Conservation (phyloP, 805 yeast species). For the Saturnispora zaruensis region DNA sequence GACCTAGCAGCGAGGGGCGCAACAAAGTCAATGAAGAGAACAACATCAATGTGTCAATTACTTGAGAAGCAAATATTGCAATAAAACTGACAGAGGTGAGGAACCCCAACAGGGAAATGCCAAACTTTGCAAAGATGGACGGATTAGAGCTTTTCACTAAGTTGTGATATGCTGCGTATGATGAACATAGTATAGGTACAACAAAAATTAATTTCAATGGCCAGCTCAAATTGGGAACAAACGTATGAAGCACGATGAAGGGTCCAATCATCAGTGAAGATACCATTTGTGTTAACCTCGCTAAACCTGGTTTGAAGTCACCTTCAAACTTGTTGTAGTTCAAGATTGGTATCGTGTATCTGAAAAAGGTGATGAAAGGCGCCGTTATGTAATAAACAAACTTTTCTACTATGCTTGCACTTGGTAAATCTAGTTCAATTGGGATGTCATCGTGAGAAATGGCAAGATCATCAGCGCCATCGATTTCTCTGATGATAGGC, state of each 20-base stretch:
- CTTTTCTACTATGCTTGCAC: conserved; percentile 4
- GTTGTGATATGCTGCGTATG: conserved; percentile 17
- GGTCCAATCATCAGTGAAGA: conserved; percentile 18
- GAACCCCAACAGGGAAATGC: conserved; percentile 52
- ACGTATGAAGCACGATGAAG: conserved; percentile 17
- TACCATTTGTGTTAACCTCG: conserved; percentile 15
- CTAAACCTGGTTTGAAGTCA: conserved; percentile 17
- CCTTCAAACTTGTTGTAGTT: conserved; percentile 17
- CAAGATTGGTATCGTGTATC: conserved; percentile 21
- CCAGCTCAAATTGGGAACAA: conserved; percentile 12
- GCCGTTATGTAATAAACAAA: conserved; percentile 11
- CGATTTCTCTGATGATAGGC: conserved; percentile 12
- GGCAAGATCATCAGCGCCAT: conserved; percentile 1
- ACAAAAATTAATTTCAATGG: background rate
- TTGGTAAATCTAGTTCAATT: conserved; percentile 6
- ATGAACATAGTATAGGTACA: conserved; percentile 10
- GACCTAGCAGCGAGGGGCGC: conserved; percentile 74
- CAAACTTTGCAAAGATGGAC: conserved; percentile 18
- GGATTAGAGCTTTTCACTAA: conserved; percentile 16
- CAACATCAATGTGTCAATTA: conserved; percentile 55
- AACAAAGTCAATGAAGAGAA: conserved; percentile 51
- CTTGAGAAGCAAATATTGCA: conserved; percentile 58
- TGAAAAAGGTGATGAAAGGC: conserved; percentile 18
- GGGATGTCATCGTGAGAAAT: conserved; percentile 4
- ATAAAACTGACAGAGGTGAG: conserved; percentile 59